These are phyloP conservation scores for Nigrospora osmanthi DNA, from an alignment of 2,329 filamentous ascomycete genomes.

Conservation along the genomic window DNA sequence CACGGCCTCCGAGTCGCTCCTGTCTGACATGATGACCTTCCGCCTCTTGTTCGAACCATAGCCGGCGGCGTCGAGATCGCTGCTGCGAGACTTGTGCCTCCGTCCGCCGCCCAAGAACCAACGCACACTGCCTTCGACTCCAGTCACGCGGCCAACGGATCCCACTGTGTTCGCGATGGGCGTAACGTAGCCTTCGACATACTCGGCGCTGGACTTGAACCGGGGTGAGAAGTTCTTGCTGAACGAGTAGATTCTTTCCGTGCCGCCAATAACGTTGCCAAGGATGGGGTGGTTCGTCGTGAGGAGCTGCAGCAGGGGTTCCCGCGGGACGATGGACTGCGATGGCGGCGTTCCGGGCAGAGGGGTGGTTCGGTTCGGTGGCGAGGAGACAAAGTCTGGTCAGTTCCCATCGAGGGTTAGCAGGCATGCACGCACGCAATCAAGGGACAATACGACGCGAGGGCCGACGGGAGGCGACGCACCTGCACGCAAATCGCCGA, in stretches of 20 bases:
- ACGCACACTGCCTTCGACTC: constrained; percentile 78
- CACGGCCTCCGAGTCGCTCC: constrained; percentile 5
- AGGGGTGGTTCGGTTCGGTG: constrained; percentile 36
- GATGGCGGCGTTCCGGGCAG: constrained; percentile 30
- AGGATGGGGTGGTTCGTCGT: constrained; percentile 84
- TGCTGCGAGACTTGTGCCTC: constrained; percentile 37
- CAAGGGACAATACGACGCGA: too few relatives aligned
- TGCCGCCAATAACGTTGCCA: constrained; percentile 76
- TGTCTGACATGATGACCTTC: constrained; percentile 45
- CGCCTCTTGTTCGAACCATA: constrained; percentile 48
- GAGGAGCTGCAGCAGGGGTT: constrained; percentile 78
- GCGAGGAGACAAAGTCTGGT: constrained; percentile 60
- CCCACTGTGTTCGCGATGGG: constrained; percentile 83
- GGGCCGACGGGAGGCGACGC: constrained; percentile 15
- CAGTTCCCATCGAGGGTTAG: background rate
- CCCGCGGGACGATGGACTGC: constrained; percentile 39
- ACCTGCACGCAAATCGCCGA: constrained; percentile 70
- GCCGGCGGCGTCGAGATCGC: constrained; percentile 37
- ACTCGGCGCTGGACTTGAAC: constrained; percentile 83
- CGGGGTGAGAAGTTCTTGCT: constrained; percentile 87
- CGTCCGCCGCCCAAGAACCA: constrained; percentile 66
- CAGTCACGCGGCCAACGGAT: constrained; percentile 74
- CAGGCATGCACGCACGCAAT: background rate
- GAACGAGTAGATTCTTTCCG: constrained; percentile 75
- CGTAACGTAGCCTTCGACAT: constrained; percentile 81